A percentile compares a stretch with the other conserved stretches of the same genome.
These are phyloP conservation scores for Gorgonomyces haynaldii DNA, from an alignment of 192 early-diverging fungal species.

Conservation along the genomic window DNA sequence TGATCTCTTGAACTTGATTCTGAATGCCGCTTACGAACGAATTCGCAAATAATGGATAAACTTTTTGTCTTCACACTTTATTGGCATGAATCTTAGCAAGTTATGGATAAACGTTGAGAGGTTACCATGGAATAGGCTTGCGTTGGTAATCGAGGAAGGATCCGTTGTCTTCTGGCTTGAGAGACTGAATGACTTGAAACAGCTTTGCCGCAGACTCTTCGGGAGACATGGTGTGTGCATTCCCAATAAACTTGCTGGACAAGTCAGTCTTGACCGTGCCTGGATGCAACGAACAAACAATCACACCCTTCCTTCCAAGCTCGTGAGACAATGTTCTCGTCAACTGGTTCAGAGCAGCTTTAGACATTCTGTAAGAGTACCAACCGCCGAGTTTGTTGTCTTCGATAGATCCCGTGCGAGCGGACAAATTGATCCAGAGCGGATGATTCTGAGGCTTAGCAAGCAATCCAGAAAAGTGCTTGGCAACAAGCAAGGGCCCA, in stretches of 20 bases:
- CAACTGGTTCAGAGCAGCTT: conserved; percentile 19
- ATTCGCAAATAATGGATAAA: background rate
- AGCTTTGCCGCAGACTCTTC: conserved; percentile 15
- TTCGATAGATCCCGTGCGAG: conserved; percentile 17
- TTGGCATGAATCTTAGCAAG: too few relatives aligned
- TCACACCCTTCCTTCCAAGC: conserved; percentile 10
- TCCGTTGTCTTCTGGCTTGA: conserved; percentile 11
- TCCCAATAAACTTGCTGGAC: conserved; percentile 9
- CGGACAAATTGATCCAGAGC: conserved; percentile 12
- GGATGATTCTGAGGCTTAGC: background rate
- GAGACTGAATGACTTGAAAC: conserved; percentile 11
- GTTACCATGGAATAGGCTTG: conserved; percentile 18
- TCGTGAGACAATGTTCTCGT: conserved; percentile 14
- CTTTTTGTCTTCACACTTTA: too few relatives aligned
- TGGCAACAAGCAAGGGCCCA: conserved; percentile 14
- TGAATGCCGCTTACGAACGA: conserved; percentile 27
- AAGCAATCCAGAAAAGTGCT: conserved; percentile 15
- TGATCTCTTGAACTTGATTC: conserved; percentile 34
- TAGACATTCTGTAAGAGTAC: conserved; percentile 22
- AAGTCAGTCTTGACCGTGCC: conserved; percentile 16
- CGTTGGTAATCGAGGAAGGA: conserved; percentile 20
- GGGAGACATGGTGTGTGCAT: conserved; percentile 4
- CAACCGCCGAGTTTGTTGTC: conserved; percentile 24
- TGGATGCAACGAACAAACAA: conserved; percentile 14
- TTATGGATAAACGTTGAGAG: too few relatives aligned